A percentile compares a stretch with the other conserved stretches of the same genome.
Evolutionary conservation across 202 grass and related monocot genomes (phyloP).

Genomic region (Carex arenaria): DNA sequence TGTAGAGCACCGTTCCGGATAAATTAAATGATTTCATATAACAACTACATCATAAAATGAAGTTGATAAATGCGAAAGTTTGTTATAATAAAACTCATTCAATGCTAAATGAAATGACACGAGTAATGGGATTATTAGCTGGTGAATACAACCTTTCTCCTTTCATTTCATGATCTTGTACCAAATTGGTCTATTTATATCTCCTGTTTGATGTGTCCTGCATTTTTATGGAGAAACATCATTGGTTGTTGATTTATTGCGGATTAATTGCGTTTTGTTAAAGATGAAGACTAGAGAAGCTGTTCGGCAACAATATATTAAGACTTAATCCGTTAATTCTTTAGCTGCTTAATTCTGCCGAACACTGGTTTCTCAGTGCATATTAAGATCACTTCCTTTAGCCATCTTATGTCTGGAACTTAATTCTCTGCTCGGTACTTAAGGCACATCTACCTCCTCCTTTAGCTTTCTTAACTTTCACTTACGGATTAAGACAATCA

Average conservation of each 20-base stretch:
- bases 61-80: background rate
- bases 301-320: no score
- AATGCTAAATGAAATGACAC: background rate
- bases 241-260: background rate
- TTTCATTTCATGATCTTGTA: background rate
- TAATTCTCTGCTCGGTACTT: no score
- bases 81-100: background rate
- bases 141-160: background rate
- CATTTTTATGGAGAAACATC: background rate
- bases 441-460: no score
- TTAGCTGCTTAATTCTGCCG: no score
- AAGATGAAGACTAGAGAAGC: background rate
- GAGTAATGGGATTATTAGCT: background rate
- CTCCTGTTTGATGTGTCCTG: background rate
- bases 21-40: no score
- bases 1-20: background rate
- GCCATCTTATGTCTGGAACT: no score
- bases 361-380: no score
- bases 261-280: background rate
- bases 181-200: conserved; percentile 1
- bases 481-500: no score
- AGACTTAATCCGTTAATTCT: no score
- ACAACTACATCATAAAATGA: background rate
- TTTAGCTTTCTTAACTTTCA: no score
- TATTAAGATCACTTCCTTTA: no score